Evolutionary conservation across 805 yeast species (phyloP).

Genomic region (Monosporozyma servazzii): DNA sequence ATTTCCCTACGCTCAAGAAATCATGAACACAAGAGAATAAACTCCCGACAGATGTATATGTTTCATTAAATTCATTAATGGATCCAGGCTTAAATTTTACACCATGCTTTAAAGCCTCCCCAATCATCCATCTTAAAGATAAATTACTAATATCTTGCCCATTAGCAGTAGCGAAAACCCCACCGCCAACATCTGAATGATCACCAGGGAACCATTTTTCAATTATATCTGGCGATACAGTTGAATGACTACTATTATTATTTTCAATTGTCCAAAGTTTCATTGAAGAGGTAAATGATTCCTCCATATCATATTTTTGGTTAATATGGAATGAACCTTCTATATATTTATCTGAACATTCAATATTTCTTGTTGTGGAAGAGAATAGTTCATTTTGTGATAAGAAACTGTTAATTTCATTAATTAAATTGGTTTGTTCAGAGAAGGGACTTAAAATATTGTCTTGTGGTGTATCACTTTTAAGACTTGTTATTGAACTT

Average conservation of each 20-base stretch:
- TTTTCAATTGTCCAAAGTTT: background rate
- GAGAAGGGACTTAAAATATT: background rate
- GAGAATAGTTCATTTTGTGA: background rate
- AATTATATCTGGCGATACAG: background rate
- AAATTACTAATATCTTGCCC: constrained; percentile 39
- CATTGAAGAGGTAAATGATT: background rate
- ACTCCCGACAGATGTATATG: constrained; percentile 34
- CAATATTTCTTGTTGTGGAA: background rate
- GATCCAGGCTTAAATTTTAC: constrained; percentile 37
- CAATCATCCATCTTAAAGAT: constrained; percentile 53
- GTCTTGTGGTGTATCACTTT: background rate
- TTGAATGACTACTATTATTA: background rate
- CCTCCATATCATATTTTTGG: background rate
- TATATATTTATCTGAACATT: constrained; percentile 4
- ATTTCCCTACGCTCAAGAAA: constrained; percentile 24
- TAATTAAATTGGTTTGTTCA: background rate
- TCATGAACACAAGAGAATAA: constrained; percentile 47
- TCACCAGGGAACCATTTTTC: background rate
- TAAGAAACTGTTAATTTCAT: constrained; percentile 1
- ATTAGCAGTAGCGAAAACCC: constrained; percentile 34
- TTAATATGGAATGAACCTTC: constrained; percentile 7
- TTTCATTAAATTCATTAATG: constrained; percentile 33
- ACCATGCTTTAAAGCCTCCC: constrained; percentile 44
- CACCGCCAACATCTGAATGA: background rate
- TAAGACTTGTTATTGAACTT: background rate